Evolutionary conservation across 495 filamentous ascomycete species (phyloP).

Genomic region (Aspergillus biplanus): DNA sequence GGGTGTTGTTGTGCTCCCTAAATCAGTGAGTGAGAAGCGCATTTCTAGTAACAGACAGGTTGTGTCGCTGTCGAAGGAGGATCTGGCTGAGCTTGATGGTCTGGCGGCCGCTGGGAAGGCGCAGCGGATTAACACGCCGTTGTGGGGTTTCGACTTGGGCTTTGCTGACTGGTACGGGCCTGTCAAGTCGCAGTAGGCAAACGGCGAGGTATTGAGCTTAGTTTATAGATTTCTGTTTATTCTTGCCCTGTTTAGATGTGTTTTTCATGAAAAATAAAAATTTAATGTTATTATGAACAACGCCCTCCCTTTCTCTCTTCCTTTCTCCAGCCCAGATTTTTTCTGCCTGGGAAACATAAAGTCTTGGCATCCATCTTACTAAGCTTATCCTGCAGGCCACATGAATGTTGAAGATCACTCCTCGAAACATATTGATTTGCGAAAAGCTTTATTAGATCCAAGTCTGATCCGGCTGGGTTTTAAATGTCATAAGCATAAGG

Average conservation of each 20-base stretch:
- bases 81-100: conserved; percentile 4
- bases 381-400: too few relatives aligned
- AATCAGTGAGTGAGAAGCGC: not conserved
- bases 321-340: too few relatives aligned
- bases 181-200: not conserved
- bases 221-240: not conserved
- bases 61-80: conserved; percentile 1
- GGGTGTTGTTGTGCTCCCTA: conserved; percentile 2
- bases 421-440: too few relatives aligned
- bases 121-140: not conserved
- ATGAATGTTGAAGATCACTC: too few relatives aligned
- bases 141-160: not conserved
- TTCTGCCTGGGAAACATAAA: too few relatives aligned
- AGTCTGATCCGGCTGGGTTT: too few relatives aligned
- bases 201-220: not conserved
- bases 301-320: too few relatives aligned
- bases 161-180: conserved; percentile 3
- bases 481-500: too few relatives aligned
- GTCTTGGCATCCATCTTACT: too few relatives aligned
- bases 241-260: not conserved
- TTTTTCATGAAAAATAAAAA: not conserved
- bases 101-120: not conserved
- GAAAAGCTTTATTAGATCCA: too few relatives aligned
- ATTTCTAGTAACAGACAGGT: not conserved
- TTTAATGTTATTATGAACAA: too few relatives aligned